These are phyloP conservation scores for Penicillium salamii DNA, from an alignment of 495 filamentous ascomycete species.

Conservation along the genomic window DNA sequence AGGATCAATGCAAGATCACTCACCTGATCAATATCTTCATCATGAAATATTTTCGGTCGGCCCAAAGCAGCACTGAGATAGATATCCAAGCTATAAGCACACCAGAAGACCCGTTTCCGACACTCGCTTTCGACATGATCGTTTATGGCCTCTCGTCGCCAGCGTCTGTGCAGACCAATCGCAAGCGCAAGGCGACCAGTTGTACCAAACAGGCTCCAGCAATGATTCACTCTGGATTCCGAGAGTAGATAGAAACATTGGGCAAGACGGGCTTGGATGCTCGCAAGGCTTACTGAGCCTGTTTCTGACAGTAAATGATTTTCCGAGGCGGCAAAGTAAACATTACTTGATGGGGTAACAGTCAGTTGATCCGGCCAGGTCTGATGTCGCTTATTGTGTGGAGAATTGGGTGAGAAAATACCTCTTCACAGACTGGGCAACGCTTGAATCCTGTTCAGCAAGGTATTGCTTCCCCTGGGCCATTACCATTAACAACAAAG, in stretches of 20 bases:
- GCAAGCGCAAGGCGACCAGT: conserved; percentile 34
- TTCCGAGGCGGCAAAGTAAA: conserved; percentile 24
- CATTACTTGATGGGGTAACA: conserved; percentile 6
- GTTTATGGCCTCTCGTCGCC: conserved; percentile 13
- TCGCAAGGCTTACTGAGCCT: conserved; percentile 27
- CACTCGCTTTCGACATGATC: conserved; percentile 24
- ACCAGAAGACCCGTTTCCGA: conserved; percentile 48
- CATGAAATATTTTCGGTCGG: conserved; percentile 39
- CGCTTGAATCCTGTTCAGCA: neutral
- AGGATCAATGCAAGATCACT: neutral
- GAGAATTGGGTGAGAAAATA: neutral
- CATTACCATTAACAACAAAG: conserved; percentile 23
- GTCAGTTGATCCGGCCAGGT: neutral
- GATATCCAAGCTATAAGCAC: conserved; percentile 46
- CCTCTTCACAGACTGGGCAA: conserved; percentile 13
- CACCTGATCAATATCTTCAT: conserved; percentile 45
- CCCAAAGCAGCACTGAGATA: conserved; percentile 46
- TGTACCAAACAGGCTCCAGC: conserved; percentile 40
- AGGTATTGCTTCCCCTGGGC: conserved; percentile 21
- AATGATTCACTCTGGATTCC: conserved; percentile 35
- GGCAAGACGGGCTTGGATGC: conserved; percentile 32
- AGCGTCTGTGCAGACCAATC: conserved; percentile 28
- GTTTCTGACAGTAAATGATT: conserved; percentile 27
- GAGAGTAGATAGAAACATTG: conserved; percentile 36
- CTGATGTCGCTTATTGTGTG: too few relatives aligned